These are phyloP conservation scores for Ilyonectria sp. DNA, from an alignment of 2,329 filamentous ascomycete species.

Conservation along the genomic window DNA sequence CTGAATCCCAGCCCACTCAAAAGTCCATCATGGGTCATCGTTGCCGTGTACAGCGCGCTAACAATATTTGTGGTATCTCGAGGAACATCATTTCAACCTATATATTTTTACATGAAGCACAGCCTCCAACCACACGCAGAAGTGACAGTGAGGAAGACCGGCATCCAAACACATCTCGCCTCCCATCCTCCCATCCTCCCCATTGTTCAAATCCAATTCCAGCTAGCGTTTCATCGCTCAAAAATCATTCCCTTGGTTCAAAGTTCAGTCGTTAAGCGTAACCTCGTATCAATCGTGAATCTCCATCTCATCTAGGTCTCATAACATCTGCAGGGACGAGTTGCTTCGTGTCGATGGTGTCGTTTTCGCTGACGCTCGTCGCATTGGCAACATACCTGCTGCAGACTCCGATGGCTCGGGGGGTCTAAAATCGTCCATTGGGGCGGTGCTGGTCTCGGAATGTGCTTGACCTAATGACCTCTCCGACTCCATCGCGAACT, in stretches of 20 bases:
- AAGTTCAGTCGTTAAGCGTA: conserved; percentile 44
- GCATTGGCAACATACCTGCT: not conserved
- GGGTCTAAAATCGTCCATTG: conserved; percentile 21
- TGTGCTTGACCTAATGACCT: conserved; percentile 65
- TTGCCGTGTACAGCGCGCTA: conserved; percentile 17
- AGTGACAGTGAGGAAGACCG: conserved; percentile 36
- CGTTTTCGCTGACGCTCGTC: not conserved
- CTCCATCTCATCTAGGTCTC: conserved; percentile 34
- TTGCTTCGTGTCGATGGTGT: conserved; percentile 1
- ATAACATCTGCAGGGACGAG: conserved; percentile 17
- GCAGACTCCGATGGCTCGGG: conserved; percentile 20
- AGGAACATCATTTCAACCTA: conserved; percentile 33
- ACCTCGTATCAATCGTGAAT: conserved; percentile 47
- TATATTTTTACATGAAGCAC: conserved; percentile 42
- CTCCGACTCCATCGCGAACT: conserved; percentile 71
- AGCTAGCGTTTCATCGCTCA: conserved; percentile 35
- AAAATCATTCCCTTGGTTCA: conserved; percentile 15
- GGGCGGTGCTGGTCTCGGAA: conserved; percentile 37
- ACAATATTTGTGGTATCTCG: conserved; percentile 25
- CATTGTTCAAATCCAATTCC: conserved; percentile 33
- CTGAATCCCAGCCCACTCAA: conserved; percentile 1
- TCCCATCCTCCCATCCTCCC: conserved; percentile 15
- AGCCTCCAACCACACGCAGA: conserved; percentile 14
- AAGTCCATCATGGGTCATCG: conserved; percentile 10
- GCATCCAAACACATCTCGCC: conserved; percentile 35